Conservation (phyloP, 2,329 filamentous ascomycete species). For the Fusarium euwallaceae region DNA sequence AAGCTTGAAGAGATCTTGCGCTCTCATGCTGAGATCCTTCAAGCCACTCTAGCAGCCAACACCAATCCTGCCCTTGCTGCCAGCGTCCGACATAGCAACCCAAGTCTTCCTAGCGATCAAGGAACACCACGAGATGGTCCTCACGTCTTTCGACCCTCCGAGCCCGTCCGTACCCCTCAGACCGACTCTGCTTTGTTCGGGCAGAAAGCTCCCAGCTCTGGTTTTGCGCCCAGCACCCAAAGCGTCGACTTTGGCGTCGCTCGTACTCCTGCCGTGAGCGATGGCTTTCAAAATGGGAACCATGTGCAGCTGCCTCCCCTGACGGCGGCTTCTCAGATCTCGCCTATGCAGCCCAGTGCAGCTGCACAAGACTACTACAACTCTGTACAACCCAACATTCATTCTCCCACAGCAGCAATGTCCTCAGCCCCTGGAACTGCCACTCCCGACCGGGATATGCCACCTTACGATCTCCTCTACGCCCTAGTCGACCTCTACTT, state of each 20-base stretch:
- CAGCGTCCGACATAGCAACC: conserved; percentile 63
- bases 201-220: conserved; percentile 67
- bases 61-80: conserved; percentile 51
- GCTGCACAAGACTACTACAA: conserved; percentile 65
- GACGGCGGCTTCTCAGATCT: conserved; percentile 52
- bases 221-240: conserved; percentile 59
- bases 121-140: conserved; percentile 65
- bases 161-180: conserved; percentile 66
- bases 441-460: conserved; percentile 72
- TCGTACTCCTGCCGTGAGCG: conserved; percentile 61
- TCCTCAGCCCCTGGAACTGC: conserved; percentile 54
- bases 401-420: conserved; percentile 70
- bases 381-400: conserved; percentile 60
- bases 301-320: conserved; percentile 59
- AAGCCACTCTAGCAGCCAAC: conserved; percentile 63
- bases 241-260: conserved; percentile 65
- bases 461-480: conserved; percentile 81
- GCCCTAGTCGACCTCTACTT: conserved; percentile 82
- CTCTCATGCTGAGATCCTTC: conserved; percentile 75
- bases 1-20: conserved; percentile 76
- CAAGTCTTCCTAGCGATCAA: conserved; percentile 67
- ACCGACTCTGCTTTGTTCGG: conserved; percentile 71
- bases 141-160: conserved; percentile 62
- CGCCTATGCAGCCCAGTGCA: conserved; percentile 55
- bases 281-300: conserved; percentile 62